Evolutionary conservation across 192 early-diverging fungal genomes (phyloP), one percentile per base, ranked within the genome.

Genomic region (Lunasporangiospora selenospora): DNA sequence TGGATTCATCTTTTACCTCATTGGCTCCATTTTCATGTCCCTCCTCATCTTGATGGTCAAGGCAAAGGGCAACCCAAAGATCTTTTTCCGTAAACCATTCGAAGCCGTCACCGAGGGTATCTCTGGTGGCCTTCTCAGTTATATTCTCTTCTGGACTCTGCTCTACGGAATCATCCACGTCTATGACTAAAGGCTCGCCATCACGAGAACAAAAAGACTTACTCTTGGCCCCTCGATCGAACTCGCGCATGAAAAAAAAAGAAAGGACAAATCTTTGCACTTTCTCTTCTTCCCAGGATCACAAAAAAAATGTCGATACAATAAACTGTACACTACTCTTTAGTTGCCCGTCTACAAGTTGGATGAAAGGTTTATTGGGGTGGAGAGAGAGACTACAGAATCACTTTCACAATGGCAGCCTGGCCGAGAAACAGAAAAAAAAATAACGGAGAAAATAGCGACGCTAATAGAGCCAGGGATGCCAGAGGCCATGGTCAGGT

Each of bases 1-100:
- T 39, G 95, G 95, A 40, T 95, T 95, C 65, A 80, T 90, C 48
- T 95, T 94, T 76, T 97, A 94, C 69, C 71, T 83, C 21, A 50
- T 83, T 24, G 84, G 79, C 39, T 93, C 92, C 75, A 57, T 81
- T 10, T 67, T 91, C 21, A 73, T 92, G 27, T 88, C 88, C 11
- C 65, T 73, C 6, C 56, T 92, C 13, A 53, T 91, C 37, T 67
- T 89, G 33, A 24, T 75, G 15, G 31, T 92, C 51, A 92, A 90
- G 52, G 81, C 86, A 57, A 59, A 82, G 55, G 70, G 67, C 27
- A 78, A 81, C 27, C 83, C 88, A 21, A 63, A 75, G 0, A 67
- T 78, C 37, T 87, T 84, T 48, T 93, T 95, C 67, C 70, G 77
- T 6, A 52, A 60, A 29, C 65, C 79, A 1, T 53, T 65, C 21